Conservation (phyloP, 495 filamentous ascomycete species). For the Lophiotrema nucula region DNA sequence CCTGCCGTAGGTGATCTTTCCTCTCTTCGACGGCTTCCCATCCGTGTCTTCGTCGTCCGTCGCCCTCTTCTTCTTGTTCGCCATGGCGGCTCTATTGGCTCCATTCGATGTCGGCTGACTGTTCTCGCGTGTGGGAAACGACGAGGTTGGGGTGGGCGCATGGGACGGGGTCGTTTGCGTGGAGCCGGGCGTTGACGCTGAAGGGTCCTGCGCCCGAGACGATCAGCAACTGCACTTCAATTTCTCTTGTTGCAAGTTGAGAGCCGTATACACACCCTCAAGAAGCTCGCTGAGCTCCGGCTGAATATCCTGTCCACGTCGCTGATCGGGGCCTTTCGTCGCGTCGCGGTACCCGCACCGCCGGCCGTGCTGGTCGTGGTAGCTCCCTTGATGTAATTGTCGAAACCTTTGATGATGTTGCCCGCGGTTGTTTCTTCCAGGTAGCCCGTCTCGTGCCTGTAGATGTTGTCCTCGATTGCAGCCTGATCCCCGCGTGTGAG, state of each 20-base stretch:
- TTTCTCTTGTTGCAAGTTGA: no score
- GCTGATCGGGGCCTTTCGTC: constrained; percentile 39
- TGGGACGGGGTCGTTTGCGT: constrained; percentile 37
- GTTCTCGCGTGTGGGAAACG: constrained; percentile 39
- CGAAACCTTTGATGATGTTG: constrained; percentile 96
- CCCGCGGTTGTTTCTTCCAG: constrained; percentile 83
- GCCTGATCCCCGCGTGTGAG: no score
- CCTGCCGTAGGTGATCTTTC: constrained; percentile 44
- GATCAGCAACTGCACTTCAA: constrained; percentile 11
- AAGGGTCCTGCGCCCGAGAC: constrained; percentile 22
- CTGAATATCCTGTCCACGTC: constrained; percentile 47
- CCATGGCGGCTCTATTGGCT: constrained; percentile 23
- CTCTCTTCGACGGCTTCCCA: constrained; percentile 40
- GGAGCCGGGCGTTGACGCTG: constrained; percentile 29
- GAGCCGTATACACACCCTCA: constrained; percentile 35
- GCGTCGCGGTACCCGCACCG: constrained; percentile 32
- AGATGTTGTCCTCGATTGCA: constrained; percentile 78
- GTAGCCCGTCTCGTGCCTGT: constrained; percentile 78
- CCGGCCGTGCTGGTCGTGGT: constrained; percentile 32
- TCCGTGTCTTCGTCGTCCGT: constrained; percentile 43
- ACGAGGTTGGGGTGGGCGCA: constrained; percentile 41
- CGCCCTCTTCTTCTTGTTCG: constrained; percentile 39
- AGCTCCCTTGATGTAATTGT: constrained; percentile 91
- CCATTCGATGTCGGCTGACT: constrained; percentile 34
- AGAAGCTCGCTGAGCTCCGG: constrained; percentile 40